Conservation (phyloP, 1,139 yeast genomes). For the Suzukiozyma palmioleophila region DNA sequence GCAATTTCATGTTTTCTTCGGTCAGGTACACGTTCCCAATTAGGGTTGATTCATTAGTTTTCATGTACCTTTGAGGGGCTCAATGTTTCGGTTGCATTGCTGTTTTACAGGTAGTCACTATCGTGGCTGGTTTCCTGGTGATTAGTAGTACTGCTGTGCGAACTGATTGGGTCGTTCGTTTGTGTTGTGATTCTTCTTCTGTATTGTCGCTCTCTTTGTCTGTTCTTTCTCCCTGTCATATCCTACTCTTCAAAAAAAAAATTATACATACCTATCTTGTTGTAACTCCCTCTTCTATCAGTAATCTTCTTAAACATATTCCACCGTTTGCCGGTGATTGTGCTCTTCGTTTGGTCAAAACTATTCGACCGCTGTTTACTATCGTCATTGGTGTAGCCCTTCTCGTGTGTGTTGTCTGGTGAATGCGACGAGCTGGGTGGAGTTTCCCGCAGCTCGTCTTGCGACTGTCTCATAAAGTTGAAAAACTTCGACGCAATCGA, state of each 20-base stretch:
- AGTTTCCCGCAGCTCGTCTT: conserved; percentile 1
- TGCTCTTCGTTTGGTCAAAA: conserved; percentile 39
- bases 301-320: conserved; percentile 10
- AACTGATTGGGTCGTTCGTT: too few relatives aligned
- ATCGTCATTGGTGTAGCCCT: neutral
- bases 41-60: too few relatives aligned
- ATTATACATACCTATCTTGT: conserved; percentile 38
- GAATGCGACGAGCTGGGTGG: conserved; percentile 1
- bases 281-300: conserved; percentile 22
- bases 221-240: neutral
- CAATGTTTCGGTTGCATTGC: too few relatives aligned
- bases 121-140: too few relatives aligned
- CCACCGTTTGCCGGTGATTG: conserved; percentile 24
- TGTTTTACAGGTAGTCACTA: too few relatives aligned
- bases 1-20: too few relatives aligned
- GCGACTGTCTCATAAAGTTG: conserved; percentile 7
- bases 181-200: neutral
- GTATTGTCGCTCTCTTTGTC: conserved; percentile 1
- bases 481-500: conserved; percentile 13
- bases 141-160: too few relatives aligned
- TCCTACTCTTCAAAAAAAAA: conserved; percentile 1
- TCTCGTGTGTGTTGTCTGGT: neutral
- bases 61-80: too few relatives aligned
- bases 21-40: too few relatives aligned
- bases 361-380: conserved; percentile 13